A percentile compares a stretch with the other conserved stretches of the same genome.
These are phyloP conservation scores for Grosmannia serpens DNA, from an alignment of 2,329 filamentous ascomycete genomes.

Conservation along the genomic window DNA sequence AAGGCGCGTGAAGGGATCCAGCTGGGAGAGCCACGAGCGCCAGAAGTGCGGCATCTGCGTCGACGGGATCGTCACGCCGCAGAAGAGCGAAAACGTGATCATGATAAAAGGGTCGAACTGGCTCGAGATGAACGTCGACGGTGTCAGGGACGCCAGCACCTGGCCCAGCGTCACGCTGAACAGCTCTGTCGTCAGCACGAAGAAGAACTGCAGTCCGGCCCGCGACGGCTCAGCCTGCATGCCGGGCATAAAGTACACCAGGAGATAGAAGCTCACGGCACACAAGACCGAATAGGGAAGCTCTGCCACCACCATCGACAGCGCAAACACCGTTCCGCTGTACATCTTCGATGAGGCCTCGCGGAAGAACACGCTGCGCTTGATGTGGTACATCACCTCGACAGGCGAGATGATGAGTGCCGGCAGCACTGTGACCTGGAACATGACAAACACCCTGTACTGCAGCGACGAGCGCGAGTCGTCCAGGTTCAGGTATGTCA, in stretches of 20 bases:
- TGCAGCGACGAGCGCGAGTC: conserved; percentile 66
- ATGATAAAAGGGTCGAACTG: conserved; percentile 75
- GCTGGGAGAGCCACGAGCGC: conserved; percentile 69
- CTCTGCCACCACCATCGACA: conserved; percentile 71
- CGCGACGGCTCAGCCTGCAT: conserved; percentile 51
- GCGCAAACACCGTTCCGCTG: conserved; percentile 64
- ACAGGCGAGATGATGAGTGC: conserved; percentile 72
- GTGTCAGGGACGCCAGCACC: conserved; percentile 64
- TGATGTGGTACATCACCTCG: conserved; percentile 72
- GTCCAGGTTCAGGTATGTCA: conserved; percentile 69
- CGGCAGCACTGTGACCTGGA: conserved; percentile 77
- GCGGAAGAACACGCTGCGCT: conserved; percentile 72
- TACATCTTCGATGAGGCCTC: conserved; percentile 83
- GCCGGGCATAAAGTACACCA: conserved; percentile 74
- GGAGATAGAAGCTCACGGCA: conserved; percentile 69
- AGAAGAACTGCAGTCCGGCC: conserved; percentile 79
- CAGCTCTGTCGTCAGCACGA: conserved; percentile 70
- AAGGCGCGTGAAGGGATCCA: conserved; percentile 73
- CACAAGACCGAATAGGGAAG: conserved; percentile 76
- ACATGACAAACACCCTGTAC: conserved; percentile 80
- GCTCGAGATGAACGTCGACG: conserved; percentile 65
- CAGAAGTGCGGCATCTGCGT: conserved; percentile 70
- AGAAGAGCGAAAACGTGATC: conserved; percentile 76
- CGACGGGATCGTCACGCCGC: conserved; percentile 71
- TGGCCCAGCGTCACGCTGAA: conserved; percentile 76